These are phyloP conservation scores for Neoascochyta sp. DNA, from an alignment of 2,329 filamentous ascomycete species.

Conservation along the genomic window DNA sequence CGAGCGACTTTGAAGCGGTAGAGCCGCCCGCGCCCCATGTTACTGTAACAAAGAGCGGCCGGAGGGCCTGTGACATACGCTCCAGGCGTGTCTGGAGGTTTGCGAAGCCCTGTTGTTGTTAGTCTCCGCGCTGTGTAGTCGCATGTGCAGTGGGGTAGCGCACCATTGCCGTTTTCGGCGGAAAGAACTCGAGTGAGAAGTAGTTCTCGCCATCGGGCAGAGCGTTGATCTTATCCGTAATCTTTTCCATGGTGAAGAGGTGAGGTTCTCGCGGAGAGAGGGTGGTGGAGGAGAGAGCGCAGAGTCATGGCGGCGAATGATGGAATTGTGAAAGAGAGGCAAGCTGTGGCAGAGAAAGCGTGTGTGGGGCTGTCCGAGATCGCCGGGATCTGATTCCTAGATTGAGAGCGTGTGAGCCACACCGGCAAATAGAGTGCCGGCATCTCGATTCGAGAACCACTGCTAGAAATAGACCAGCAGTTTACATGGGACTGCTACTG, in stretches of 20 bases:
- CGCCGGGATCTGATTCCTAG: conserved; percentile 14
- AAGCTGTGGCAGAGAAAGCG: conserved; percentile 17
- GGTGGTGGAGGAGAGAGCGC: conserved; percentile 10
- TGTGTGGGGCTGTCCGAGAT: conserved; percentile 22
- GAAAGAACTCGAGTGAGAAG: conserved; percentile 99
- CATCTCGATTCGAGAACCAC: too few species aligned
- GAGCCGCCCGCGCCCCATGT: conserved; percentile 97
- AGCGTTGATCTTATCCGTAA: conserved; percentile 91
- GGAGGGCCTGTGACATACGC: conserved; percentile 88
- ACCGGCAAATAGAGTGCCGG: conserved; percentile 1
- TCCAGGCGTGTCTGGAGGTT: conserved; percentile 91
- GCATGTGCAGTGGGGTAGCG: conserved; percentile 27
- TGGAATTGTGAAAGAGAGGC: conserved; percentile 23
- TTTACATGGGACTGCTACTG: too few species aligned
- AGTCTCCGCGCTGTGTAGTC: conserved; percentile 5
- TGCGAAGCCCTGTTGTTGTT: conserved; percentile 63
- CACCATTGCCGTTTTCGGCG: conserved; percentile 89
- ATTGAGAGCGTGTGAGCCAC: conserved; percentile 6
- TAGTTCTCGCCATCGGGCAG: conserved; percentile 77
- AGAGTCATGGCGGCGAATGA: conserved; percentile 30
- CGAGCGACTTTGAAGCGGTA: conserved; percentile 84
- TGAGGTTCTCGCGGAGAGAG: conserved; percentile 1
- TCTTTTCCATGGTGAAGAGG: conserved; percentile 52
- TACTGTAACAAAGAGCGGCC: conserved; percentile 91
- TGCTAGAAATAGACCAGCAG: too few species aligned